Conservation (phyloP, 2,329 filamentous ascomycete genomes). For the Blumeriella jaapii region DNA sequence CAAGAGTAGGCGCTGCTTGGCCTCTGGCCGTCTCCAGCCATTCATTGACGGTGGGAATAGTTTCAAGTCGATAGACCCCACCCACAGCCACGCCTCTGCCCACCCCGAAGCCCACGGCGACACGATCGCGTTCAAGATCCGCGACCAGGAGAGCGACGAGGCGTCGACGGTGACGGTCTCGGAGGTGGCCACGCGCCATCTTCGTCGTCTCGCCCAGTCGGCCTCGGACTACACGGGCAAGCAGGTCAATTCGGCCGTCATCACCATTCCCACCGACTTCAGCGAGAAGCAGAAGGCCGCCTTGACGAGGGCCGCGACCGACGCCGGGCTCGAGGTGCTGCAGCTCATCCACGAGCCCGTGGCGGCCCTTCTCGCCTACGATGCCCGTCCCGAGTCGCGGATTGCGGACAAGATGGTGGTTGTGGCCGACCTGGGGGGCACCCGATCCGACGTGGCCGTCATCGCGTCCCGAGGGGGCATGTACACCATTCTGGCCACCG, state of each 20-base stretch:
- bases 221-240: conserved; percentile 90
- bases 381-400: conserved; percentile 66
- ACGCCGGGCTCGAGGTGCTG: conserved; percentile 75
- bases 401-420: conserved; percentile 79
- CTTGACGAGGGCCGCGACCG: conserved; percentile 64
- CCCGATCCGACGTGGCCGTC: conserved; percentile 82
- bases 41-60: conserved; percentile 31
- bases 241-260: conserved; percentile 85
- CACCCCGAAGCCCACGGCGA: conserved; percentile 69
- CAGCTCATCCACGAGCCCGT: conserved; percentile 90
- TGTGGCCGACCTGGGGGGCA: conserved; percentile 87
- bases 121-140: conserved; percentile 69
- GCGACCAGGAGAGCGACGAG: conserved; percentile 58
- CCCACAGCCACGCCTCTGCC: conserved; percentile 84
- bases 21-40: no score
- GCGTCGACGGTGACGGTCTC: conserved; percentile 61
- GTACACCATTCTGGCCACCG: conserved; percentile 88
- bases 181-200: conserved; percentile 74
- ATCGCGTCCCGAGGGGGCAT: conserved; percentile 87
- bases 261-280: conserved; percentile 92
- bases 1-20: conserved; percentile 61
- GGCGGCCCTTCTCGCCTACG: conserved; percentile 80
- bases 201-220: conserved; percentile 69
- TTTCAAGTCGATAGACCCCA: conserved; percentile 94
- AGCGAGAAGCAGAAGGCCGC: conserved; percentile 75